Evolutionary conservation across 495 filamentous ascomycete species (phyloP).

Genomic region (Podospora tetraspora): DNA sequence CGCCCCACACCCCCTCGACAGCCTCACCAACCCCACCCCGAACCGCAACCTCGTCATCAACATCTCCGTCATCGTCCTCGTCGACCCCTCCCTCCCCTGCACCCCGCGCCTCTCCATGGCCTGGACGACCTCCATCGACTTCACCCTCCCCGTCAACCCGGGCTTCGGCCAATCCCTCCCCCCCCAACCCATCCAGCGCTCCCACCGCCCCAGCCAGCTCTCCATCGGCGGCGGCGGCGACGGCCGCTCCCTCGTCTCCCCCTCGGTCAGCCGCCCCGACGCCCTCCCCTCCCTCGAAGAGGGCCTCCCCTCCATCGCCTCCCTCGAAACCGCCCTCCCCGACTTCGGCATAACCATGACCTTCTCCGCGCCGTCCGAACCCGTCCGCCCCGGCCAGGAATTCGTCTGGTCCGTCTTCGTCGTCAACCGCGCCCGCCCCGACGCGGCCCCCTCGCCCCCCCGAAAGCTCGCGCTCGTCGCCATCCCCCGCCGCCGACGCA

Average conservation of each 20-base stretch:
- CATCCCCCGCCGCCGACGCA: conserved; percentile 68
- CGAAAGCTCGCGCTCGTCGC: conserved; percentile 78
- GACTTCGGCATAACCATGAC: conserved; percentile 74
- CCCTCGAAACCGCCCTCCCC: conserved; percentile 43
- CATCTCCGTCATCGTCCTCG: conserved; percentile 58
- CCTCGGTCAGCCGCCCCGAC: conserved; percentile 47
- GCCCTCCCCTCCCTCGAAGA: conserved; percentile 50
- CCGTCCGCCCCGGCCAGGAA: conserved; percentile 59
- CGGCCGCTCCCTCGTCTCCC: conserved; percentile 39
- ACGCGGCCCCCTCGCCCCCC: conserved; percentile 35
- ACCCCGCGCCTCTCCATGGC: conserved; percentile 69
- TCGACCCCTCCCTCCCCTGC: conserved; percentile 54
- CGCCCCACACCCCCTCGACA: conserved; percentile 56
- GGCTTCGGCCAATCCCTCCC: conserved; percentile 47
- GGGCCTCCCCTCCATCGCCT: conserved; percentile 29
- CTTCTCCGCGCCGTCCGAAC: conserved; percentile 51
- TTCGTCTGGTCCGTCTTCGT: conserved; percentile 89
- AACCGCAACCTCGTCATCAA: conserved; percentile 50
- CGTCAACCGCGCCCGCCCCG: conserved; percentile 58
- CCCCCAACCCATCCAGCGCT: conserved; percentile 54
- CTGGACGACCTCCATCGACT: conserved; percentile 80
- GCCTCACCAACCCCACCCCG: conserved; percentile 48
- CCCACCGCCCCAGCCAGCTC: conserved; percentile 58
- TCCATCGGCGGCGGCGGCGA: conserved; percentile 45
- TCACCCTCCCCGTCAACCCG: conserved; percentile 61